Evolutionary conservation across 495 filamentous ascomycete species (phyloP).

Genomic region (Haplographium delicatum): DNA sequence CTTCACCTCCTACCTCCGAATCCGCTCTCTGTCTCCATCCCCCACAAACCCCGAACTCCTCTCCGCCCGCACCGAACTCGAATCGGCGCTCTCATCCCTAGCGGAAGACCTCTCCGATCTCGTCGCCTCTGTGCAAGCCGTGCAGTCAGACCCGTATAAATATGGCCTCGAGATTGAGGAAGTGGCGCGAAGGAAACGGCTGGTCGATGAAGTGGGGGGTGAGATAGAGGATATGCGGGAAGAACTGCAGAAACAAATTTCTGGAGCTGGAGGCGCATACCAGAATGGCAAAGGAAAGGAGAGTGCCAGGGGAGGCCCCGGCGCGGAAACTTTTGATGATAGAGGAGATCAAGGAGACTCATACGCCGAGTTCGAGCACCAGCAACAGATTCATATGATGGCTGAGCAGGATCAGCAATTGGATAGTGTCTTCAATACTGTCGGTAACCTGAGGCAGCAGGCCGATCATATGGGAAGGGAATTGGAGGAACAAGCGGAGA

Average conservation of each 20-base stretch:
- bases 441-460: conserved; percentile 82
- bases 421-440: conserved; percentile 87
- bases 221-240: conserved; percentile 86
- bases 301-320: conserved; percentile 23
- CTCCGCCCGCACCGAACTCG: conserved; percentile 78
- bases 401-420: conserved; percentile 90
- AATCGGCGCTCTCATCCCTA: conserved; percentile 68
- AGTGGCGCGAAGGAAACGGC: conserved; percentile 69
- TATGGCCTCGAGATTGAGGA: conserved; percentile 85
- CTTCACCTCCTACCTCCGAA: conserved; percentile 93
- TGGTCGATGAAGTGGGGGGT: conserved; percentile 83
- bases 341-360: conserved; percentile 48
- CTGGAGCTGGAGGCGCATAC: too few relatives aligned
- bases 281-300: conserved; percentile 10
- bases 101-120: conserved; percentile 85
- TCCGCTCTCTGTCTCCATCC: conserved; percentile 64
- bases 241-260: conserved; percentile 54
- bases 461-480: conserved; percentile 94
- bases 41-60: conserved; percentile 79
- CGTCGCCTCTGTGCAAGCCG: conserved; percentile 76
- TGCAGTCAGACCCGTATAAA: conserved; percentile 83
- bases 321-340: conserved; percentile 28
- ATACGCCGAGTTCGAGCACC: conserved; percentile 84
- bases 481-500: conserved; percentile 84
- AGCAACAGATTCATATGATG: conserved; percentile 87